phyloP scores from a whole-genome alignment of 768 basidiomycete species.

The Amanita phalloides region DNA sequence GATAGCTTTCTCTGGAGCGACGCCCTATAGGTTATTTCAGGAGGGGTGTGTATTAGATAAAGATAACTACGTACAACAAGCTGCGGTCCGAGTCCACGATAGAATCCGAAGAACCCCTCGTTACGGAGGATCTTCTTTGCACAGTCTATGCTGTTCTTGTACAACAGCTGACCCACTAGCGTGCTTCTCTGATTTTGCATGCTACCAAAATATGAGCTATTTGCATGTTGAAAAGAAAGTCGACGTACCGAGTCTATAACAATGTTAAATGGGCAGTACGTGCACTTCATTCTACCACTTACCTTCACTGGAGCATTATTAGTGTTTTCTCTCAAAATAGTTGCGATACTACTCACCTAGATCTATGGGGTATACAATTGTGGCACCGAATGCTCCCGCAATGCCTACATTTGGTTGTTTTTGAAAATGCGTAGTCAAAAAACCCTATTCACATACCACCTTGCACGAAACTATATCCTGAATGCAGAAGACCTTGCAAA shows the following conservation, averaged over 20 bases:
- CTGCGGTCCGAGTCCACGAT: constrained; percentile 92
- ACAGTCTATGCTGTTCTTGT: constrained; percentile 95
- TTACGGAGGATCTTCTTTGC: constrained; percentile 89
- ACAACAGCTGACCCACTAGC: constrained; percentile 92
- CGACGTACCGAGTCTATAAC: constrained; percentile 46
- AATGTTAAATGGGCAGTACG: constrained; percentile 3
- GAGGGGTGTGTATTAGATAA: background rate
- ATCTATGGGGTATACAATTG: constrained; percentile 97
- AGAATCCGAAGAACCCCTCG: constrained; percentile 93
- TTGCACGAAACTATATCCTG: constrained; percentile 77
- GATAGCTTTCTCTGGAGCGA: constrained; percentile 96
- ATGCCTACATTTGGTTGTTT: constrained; percentile 38
- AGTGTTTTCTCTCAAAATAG: background rate
- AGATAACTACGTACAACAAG: constrained; percentile 51
- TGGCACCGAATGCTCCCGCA: constrained; percentile 91
- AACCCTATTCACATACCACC: constrained; percentile 43
- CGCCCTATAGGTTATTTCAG: constrained; percentile 43
- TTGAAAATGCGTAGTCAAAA: background rate
- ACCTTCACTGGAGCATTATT: constrained; percentile 55
- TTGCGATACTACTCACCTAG: constrained; percentile 45
- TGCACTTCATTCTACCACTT: constrained; percentile 13
- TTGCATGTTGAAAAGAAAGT: background rate
- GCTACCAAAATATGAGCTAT: constrained; percentile 23
- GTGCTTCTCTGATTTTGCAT: constrained; percentile 98
- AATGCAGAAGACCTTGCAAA: constrained; percentile 49